Percentiles rank a stretch among this genome's conserved stretches.
These are phyloP conservation scores for Penicillium bialowiezense DNA, from an alignment of 495 filamentous ascomycete genomes.

Conservation along the genomic window DNA sequence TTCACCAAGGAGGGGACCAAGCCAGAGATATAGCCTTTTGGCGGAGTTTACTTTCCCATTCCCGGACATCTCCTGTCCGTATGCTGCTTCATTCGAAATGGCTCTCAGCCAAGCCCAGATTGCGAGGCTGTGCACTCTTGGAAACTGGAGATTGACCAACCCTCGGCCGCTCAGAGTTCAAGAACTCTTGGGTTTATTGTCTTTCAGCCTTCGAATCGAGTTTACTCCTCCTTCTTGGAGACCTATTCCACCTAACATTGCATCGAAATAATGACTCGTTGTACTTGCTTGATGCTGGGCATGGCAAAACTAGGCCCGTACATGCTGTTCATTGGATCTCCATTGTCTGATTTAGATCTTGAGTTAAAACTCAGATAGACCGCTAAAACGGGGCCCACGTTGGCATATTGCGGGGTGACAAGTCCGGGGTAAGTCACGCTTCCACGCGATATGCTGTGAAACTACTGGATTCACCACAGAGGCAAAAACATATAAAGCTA, in stretches of 20 bases:
- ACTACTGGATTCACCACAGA: background rate
- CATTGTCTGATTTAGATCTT: conserved; percentile 5
- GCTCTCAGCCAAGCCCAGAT: conserved; percentile 2
- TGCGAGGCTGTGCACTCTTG: conserved; percentile 6
- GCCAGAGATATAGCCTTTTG: conserved; percentile 3
- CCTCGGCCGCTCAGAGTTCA: conserved; percentile 1
- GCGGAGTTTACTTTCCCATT: conserved; percentile 2
- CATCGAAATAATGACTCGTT: conserved; percentile 1
- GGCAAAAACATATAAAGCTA: too few relatives aligned
- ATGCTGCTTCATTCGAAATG: conserved; percentile 3
- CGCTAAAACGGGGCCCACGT: background rate
- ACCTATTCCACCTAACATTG: conserved; percentile 4
- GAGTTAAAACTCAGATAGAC: conserved; percentile 1
- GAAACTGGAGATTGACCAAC: conserved; percentile 2
- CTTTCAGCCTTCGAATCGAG: conserved; percentile 2
- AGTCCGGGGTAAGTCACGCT: background rate
- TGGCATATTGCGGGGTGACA: conserved; percentile 3
- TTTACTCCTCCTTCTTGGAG: conserved; percentile 2
- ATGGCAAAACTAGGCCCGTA: background rate
- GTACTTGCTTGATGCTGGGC: background rate
- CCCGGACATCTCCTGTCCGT: conserved; percentile 2
- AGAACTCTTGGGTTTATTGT: conserved; percentile 4
- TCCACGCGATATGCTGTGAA: conserved; percentile 6
- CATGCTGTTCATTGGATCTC: conserved; percentile 4
- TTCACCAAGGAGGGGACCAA: conserved; percentile 5